phyloP scores from a whole-genome alignment of 2,329 filamentous ascomycete genomes.

The Akanthomyces uredinophilus region DNA sequence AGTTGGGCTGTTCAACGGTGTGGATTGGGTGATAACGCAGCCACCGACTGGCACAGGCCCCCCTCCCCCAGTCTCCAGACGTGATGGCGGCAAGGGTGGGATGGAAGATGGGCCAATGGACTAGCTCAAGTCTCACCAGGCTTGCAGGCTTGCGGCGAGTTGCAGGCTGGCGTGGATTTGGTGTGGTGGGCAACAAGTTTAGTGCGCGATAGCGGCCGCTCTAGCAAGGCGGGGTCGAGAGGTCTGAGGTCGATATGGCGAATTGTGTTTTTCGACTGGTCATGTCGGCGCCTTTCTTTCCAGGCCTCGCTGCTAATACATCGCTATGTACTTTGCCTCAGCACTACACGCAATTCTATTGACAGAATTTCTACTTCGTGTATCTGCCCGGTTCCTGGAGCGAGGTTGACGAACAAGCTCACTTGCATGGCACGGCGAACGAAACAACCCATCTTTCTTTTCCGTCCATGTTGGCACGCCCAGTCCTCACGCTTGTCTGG shows the following conservation, averaged over 20 bases:
- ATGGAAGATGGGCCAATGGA: conserved; percentile 8
- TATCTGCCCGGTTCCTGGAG: not conserved
- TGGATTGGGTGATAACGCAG: conserved; percentile 17
- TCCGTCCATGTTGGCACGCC: not conserved
- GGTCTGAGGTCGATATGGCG: not conserved
- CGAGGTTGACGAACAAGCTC: not conserved
- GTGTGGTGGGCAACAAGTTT: not conserved
- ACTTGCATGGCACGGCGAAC: too few relatives aligned
- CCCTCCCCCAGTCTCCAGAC: conserved; percentile 12
- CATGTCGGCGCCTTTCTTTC: not conserved
- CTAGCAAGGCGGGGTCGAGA: conserved; percentile 8
- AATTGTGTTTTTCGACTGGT: not conserved
- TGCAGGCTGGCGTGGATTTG: not conserved
- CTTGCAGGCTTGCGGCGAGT: not conserved
- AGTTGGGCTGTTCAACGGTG: conserved; percentile 11
- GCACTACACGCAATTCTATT: not conserved
- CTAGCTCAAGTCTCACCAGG: not conserved
- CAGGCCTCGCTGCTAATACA: not conserved
- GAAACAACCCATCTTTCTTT: too few relatives aligned
- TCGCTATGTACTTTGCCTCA: too few relatives aligned
- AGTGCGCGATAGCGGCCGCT: conserved; percentile 12
- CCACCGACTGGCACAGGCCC: conserved; percentile 6
- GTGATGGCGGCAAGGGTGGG: conserved; percentile 12
- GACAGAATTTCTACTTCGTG: not conserved
- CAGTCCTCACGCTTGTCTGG: conserved; percentile 1